Conservation (phyloP, 1,139 yeast species). For the Lodderomyces metapsilosis region DNA sequence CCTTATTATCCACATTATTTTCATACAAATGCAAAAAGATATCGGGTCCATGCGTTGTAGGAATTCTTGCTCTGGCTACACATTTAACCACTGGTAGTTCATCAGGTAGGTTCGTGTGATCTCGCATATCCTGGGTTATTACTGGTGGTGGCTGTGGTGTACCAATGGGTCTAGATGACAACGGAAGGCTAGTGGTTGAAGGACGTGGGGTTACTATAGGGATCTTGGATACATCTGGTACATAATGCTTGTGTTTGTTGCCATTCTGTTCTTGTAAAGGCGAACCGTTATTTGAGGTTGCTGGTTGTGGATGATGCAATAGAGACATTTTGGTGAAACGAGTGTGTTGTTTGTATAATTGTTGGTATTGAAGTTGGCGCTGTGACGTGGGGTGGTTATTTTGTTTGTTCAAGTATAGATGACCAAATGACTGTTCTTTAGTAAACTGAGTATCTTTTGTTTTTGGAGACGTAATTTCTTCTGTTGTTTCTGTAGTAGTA, state of each 20-base stretch:
- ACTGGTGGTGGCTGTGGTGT: slow-evolving; percentile 15
- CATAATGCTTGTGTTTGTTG: slow-evolving; percentile 1
- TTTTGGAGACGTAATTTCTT: slow-evolving; percentile 4
- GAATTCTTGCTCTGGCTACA: slow-evolving; percentile 88
- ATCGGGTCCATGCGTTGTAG: slow-evolving; percentile 92
- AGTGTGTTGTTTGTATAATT: not conserved
- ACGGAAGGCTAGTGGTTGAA: slow-evolving; percentile 8
- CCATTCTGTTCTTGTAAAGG: slow-evolving; percentile 2
- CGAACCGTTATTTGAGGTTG: not conserved
- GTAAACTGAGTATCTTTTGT: not conserved
- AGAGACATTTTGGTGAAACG: slow-evolving; percentile 5
- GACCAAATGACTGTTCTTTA: not conserved
- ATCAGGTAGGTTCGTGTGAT: slow-evolving; percentile 26
- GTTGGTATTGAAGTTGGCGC: not conserved
- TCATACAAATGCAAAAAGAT: slow-evolving; percentile 87
- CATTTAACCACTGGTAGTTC: slow-evolving; percentile 72
- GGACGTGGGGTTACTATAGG: slow-evolving; percentile 17
- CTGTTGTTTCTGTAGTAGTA: not conserved
- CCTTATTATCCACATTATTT: slow-evolving; percentile 84
- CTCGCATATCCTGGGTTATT: slow-evolving; percentile 14
- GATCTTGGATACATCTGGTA: slow-evolving; percentile 14
- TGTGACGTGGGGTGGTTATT: slow-evolving; percentile 3
- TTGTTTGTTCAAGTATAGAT: not conserved
- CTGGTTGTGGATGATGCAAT: slow-evolving; percentile 7
- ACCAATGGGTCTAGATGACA: slow-evolving; percentile 4